These are phyloP conservation scores for Fusarium sp. DNA, from an alignment of 2,329 filamentous ascomycete species.

Conservation along the genomic window DNA sequence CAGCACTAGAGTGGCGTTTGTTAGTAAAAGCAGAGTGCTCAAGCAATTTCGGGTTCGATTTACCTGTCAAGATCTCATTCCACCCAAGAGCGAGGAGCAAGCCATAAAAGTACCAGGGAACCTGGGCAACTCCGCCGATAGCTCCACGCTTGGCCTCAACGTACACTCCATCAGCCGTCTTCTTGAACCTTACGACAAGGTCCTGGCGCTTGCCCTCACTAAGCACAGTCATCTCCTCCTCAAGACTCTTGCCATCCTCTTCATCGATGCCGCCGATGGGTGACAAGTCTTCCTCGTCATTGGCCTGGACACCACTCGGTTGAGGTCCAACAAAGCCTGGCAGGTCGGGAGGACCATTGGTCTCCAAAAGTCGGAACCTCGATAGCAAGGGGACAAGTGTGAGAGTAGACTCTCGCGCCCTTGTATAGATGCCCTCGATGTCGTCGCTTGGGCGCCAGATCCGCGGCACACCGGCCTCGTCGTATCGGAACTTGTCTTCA, in stretches of 20 bases:
- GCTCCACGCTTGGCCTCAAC: constrained; percentile 97
- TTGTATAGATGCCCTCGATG: constrained; percentile 94
- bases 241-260: constrained; percentile 90
- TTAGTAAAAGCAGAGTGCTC: constrained; percentile 15
- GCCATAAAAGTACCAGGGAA: constrained; percentile 94
- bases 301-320: constrained; percentile 76
- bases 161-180: constrained; percentile 96
- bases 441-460: constrained; percentile 98
- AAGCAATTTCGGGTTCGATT: constrained; percentile 48
- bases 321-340: constrained; percentile 83
- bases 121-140: constrained; percentile 92
- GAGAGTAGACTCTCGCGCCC: constrained; percentile 89
- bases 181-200: constrained; percentile 94
- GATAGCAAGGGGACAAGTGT: constrained; percentile 89
- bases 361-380: constrained; percentile 80
- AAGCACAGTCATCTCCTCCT: constrained; percentile 96
- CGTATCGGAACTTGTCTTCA: constrained; percentile 98
- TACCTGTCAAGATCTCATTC: constrained; percentile 97
- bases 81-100: constrained; percentile 91
- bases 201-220: constrained; percentile 91
- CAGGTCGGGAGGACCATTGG: constrained; percentile 81
- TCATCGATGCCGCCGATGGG: constrained; percentile 96
- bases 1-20: constrained; percentile 67
- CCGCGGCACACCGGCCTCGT: constrained; percentile 90
- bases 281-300: constrained; percentile 87